Evolutionary conservation across 805 yeast species (phyloP), one percentile per base, ranked within the genome.

Genomic region (Groenewaldozyma salmanticensis): DNA sequence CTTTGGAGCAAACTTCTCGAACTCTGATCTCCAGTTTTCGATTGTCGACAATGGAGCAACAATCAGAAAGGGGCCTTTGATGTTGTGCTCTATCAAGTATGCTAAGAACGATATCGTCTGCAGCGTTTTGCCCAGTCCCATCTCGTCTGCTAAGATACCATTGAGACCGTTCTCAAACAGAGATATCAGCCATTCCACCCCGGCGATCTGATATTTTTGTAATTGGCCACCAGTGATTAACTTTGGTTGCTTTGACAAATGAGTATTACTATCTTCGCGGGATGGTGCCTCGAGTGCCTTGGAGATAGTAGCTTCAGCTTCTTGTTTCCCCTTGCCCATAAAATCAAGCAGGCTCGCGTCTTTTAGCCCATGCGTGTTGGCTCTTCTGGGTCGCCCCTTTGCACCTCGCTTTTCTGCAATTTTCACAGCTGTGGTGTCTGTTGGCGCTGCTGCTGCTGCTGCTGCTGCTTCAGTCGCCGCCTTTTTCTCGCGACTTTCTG

Each of bases 131-230:
- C 98, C 98, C 20, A 90, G 65, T 0, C 97, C 97, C 98, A 90
- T 90, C 59, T 90, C 97, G 62, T 92, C 97, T 0, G 97, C 97
- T 17, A 92, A 64, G 27, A 92, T 88, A 2, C 97, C 98, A 59
- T 90, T 90, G 21, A 90, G 66, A 0, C 97, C 98, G 60, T 90
- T 92, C 55, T 88, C 94, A 58, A 82, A 92, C 20, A 90, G 62
- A 0, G 95, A 81, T 11, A 80, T 72, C 33, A 92, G 64, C 97
- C 97, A 90, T 48, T 85, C 87, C 42, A 90, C 70, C 1, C 97
- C 98, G 42, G 82, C 87, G 16, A 85, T 59, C 60, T 90, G 98
- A 55, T 92, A 87, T 21, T 78, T 81, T 54, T 86, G 85, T 69
- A 90, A 66, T 0, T 55, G 53, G 22, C 85, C 83, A 5, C 77